Percentiles rank a stretch among this genome's conserved stretches.
phyloP scores from a whole-genome alignment of 2,329 filamentous ascomycete genomes.

The Claviceps sp. region DNA sequence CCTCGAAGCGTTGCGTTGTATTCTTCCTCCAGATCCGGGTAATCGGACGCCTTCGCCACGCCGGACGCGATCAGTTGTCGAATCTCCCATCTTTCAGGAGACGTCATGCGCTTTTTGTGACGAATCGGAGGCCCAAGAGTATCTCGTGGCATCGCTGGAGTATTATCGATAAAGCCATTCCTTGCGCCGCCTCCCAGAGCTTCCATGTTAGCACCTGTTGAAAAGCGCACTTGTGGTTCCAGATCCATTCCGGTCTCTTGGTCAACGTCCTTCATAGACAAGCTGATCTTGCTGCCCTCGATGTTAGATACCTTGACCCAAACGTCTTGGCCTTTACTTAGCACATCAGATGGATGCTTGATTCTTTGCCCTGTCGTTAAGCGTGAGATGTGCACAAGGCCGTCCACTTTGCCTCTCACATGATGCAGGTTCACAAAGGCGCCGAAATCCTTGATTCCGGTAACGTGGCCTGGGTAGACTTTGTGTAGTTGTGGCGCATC shows the following conservation, averaged over 20 bases:
- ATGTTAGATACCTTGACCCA: conserved; percentile 89
- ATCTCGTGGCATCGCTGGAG: conserved; percentile 21
- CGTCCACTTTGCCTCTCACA: conserved; percentile 79
- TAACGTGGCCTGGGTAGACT: conserved; percentile 80
- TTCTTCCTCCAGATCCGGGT: conserved; percentile 88
- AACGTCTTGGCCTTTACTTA: conserved; percentile 67
- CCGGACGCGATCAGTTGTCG: conserved; percentile 92
- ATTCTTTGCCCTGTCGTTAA: conserved; percentile 76
- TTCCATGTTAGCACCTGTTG: conserved; percentile 84
- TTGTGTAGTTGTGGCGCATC: conserved; percentile 72
- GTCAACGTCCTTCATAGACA: conserved; percentile 97
- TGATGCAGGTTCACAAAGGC: conserved; percentile 87
- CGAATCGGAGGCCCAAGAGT: conserved; percentile 32
- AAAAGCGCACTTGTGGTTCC: conserved; percentile 61
- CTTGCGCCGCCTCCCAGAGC: conserved; percentile 53
- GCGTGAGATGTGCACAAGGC: conserved; percentile 84
- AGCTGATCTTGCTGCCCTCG: conserved; percentile 65
- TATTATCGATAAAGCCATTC: conserved; percentile 40
- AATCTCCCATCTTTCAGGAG: conserved; percentile 95
- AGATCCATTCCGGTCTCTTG: conserved; percentile 78
- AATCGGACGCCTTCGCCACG: conserved; percentile 82
- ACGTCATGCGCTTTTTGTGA: conserved; percentile 86
- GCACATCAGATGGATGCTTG: conserved; percentile 80
- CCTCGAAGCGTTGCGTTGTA: conserved; percentile 79
- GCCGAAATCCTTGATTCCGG: conserved; percentile 88